Evolutionary conservation across 176 grass and related monocot genomes (phyloP).

Genomic region (Musa schizocarpa): DNA sequence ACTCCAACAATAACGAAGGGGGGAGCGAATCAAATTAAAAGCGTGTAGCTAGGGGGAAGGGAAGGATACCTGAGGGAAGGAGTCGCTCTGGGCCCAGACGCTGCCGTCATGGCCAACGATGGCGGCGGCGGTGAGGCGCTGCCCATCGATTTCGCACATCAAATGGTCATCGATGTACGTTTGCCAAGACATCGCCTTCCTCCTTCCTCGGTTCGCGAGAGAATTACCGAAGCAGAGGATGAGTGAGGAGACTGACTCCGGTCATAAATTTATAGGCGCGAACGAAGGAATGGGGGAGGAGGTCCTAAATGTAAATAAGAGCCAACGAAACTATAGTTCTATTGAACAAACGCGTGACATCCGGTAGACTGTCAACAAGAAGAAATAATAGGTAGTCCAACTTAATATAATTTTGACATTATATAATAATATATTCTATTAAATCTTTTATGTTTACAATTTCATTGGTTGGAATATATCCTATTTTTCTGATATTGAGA

Average conservation of each 20-base stretch:
- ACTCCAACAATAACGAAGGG: not conserved
- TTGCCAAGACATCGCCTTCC: conserved; percentile 37
- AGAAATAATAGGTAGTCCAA: no score
- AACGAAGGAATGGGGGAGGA: not conserved
- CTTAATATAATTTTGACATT: no score
- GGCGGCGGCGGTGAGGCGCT: conserved; percentile 42
- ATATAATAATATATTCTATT: no score
- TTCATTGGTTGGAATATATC: no score
- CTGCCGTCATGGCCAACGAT: conserved; percentile 38
- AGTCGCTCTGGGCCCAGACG: conserved; percentile 33
- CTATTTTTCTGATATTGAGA: no score
- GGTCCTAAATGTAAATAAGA: not conserved
- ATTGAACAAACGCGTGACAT: no score
- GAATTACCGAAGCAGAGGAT: not conserved
- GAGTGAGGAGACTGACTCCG: not conserved
- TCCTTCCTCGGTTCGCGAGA: not conserved
- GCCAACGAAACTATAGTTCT: not conserved
- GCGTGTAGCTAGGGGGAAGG: not conserved
- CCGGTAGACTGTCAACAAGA: no score
- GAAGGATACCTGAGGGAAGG: conserved; percentile 25
- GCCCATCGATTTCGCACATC: conserved; percentile 39
- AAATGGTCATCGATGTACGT: conserved; percentile 47
- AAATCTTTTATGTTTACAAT: no score
- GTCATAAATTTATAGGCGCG: not conserved
- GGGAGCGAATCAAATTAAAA: not conserved